Evolutionary conservation across 2,329 filamentous ascomycete genomes (phyloP).

Genomic region (Fusarium kyushuense): DNA sequence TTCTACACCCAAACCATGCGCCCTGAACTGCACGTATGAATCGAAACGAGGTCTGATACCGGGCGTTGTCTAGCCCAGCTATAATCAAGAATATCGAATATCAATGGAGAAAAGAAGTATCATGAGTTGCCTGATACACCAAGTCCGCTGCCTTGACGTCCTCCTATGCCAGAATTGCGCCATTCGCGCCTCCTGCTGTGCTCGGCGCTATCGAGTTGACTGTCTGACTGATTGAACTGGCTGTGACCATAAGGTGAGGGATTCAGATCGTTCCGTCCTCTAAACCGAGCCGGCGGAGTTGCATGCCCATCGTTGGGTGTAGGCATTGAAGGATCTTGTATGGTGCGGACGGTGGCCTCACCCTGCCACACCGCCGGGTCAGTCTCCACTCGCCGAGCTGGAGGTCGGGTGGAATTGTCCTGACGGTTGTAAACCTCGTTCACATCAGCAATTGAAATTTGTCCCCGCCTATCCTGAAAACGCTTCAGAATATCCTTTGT

Average conservation of each 20-base stretch:
- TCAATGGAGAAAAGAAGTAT: conserved; percentile 38
- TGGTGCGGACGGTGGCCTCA: conserved; percentile 84
- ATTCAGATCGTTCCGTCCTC: conserved; percentile 59
- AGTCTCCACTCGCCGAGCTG: conserved; percentile 79
- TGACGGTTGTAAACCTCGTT: conserved; percentile 68
- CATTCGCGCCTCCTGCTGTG: conserved; percentile 65
- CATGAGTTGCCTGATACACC: conserved; percentile 62
- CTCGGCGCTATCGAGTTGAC: conserved; percentile 55
- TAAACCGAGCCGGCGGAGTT: conserved; percentile 64
- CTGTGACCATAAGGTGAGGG: conserved; percentile 59
- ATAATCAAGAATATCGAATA: conserved; percentile 35
- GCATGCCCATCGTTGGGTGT: conserved; percentile 56
- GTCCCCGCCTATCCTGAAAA: conserved; percentile 80
- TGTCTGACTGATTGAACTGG: conserved; percentile 60
- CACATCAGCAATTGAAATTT: conserved; percentile 70
- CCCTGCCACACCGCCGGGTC: conserved; percentile 87
- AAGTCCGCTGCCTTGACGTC: conserved; percentile 62
- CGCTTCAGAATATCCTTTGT: conserved; percentile 97
- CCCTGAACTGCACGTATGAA: conserved; percentile 43
- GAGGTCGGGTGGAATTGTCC: conserved; percentile 67
- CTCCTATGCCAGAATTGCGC: conserved; percentile 69
- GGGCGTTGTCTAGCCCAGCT: conserved; percentile 33
- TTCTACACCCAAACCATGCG: conserved; percentile 51
- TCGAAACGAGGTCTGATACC: conserved; percentile 34
- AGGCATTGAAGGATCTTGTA: conserved; percentile 69